A percentile compares a stretch with the other conserved stretches of the same genome.
Conservation (phyloP, 768 basidiomycete genomes). For the Calvatia gigantea region DNA sequence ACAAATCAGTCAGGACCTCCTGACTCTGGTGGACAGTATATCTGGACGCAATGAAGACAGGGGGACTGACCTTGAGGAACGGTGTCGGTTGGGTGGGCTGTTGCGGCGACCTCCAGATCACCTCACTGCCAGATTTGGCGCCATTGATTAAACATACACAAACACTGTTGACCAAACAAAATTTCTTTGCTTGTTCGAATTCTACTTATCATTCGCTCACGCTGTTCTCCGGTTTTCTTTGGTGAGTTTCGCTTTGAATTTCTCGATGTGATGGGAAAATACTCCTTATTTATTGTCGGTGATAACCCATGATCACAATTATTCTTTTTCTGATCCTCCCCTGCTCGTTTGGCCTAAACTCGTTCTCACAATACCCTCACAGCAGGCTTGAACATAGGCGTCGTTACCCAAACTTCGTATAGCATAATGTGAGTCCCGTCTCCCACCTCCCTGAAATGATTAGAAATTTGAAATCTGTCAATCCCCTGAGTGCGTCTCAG, state of each 20-base stretch:
- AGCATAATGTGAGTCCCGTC: background rate
- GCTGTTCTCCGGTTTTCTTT: conserved; percentile 10
- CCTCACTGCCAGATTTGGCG: conserved; percentile 20
- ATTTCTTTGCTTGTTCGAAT: conserved; percentile 12
- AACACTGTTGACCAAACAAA: conserved; percentile 18
- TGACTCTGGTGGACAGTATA: conserved; percentile 12
- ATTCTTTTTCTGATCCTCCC: conserved; percentile 40
- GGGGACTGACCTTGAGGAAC: conserved; percentile 68
- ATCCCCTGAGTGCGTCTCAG: conserved; percentile 10
- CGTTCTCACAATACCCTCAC: background rate
- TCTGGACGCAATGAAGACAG: conserved; percentile 17
- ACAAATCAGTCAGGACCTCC: background rate
- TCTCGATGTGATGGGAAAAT: conserved; percentile 45
- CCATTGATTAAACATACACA: conserved; percentile 28
- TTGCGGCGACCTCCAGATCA: conserved; percentile 20
- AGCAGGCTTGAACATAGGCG: background rate
- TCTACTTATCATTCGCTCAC: conserved; percentile 5
- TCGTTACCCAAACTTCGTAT: background rate
- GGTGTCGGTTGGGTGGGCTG: conserved; percentile 40
- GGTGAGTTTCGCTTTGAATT: conserved; percentile 24
- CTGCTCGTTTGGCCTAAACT: background rate
- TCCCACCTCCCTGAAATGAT: conserved; percentile 7
- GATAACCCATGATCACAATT: conserved; percentile 53
- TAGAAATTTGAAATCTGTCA: conserved; percentile 14
- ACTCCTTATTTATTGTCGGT: conserved; percentile 71